Conservation (phyloP, 371 early-diverging fungal genomes). For the Basidiobolus meristosporus region DNA sequence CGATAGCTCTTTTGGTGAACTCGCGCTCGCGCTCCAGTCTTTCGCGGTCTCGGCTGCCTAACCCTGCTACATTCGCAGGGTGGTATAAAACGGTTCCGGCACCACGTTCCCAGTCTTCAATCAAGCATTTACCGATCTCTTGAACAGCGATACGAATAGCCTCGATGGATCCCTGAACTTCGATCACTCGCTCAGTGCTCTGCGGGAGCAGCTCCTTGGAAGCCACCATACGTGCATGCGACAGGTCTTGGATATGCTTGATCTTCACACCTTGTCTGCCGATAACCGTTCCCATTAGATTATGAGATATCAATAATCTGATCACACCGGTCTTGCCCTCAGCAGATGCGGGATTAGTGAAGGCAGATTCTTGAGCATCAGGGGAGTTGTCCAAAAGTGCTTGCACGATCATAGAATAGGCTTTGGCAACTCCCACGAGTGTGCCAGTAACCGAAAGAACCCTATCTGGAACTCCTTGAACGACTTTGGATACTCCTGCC, state of each 20-base stretch:
- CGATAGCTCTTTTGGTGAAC: too few species aligned
- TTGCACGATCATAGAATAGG: constrained; percentile 57
- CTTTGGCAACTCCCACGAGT: constrained; percentile 49
- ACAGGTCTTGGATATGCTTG: constrained; percentile 67
- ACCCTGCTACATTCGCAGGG: constrained; percentile 19
- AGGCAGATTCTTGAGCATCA: too few species aligned
- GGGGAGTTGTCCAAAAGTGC: constrained; percentile 63
- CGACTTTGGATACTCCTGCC: constrained; percentile 57
- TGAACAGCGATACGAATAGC: constrained; percentile 51
- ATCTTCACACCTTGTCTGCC: constrained; percentile 72
- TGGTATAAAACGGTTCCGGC: constrained; percentile 45
- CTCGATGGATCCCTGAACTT: constrained; percentile 54
- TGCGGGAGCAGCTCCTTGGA: constrained; percentile 71
- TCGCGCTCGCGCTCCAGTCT: constrained; percentile 6
- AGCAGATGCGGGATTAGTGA: constrained; percentile 22
- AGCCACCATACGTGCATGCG: constrained; percentile 62
- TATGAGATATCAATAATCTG: constrained; percentile 64
- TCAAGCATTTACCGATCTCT: constrained; percentile 52
- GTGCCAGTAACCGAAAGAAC: constrained; percentile 56
- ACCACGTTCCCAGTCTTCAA: constrained; percentile 47
- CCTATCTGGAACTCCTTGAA: constrained; percentile 51
- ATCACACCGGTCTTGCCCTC: constrained; percentile 12
- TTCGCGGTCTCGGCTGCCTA: constrained; percentile 6
- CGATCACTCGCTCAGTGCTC: constrained; percentile 69
- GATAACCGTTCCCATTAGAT: constrained; percentile 73